Evolutionary conservation across 805 yeast genomes (phyloP).

Genomic region (Candida caryicola): DNA sequence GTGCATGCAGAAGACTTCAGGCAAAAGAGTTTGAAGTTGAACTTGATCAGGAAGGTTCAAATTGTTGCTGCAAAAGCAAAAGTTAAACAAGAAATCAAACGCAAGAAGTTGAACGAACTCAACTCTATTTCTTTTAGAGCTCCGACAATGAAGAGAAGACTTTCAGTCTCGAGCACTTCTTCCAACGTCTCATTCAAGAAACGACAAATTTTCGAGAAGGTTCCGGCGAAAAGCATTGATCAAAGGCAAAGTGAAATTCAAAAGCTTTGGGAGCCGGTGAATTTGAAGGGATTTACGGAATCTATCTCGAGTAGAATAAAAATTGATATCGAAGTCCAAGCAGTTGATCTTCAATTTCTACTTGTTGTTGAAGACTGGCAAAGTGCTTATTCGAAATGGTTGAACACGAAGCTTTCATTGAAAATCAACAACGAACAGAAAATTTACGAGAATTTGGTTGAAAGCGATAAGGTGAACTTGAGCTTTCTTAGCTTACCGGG

Average conservation of each 20-base stretch:
- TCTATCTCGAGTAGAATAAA: constrained; percentile 27
- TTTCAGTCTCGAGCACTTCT: constrained; percentile 9
- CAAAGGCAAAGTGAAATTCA: constrained; percentile 34
- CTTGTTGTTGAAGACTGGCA: constrained; percentile 51
- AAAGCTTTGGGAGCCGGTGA: constrained; percentile 49
- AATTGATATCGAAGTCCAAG: constrained; percentile 17
- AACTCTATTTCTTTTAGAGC: constrained; percentile 21
- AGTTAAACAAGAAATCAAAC: constrained; percentile 23
- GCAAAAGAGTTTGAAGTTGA: constrained; percentile 26
- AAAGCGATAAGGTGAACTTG: constrained; percentile 27
- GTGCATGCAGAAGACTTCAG: constrained; percentile 45
- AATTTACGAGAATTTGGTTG: constrained; percentile 25
- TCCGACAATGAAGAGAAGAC: constrained; percentile 19
- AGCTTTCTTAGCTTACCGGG: constrained; percentile 42
- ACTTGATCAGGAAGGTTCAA: constrained; percentile 30
- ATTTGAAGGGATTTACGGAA: constrained; percentile 33
- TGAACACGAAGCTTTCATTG: constrained; percentile 43
- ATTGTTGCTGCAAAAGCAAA: constrained; percentile 20
- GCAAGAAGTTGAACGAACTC: constrained; percentile 34
- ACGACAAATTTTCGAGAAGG: constrained; percentile 12
- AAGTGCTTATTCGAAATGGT: constrained; percentile 47
- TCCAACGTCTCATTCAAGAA: constrained; percentile 13
- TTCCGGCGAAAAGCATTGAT: constrained; percentile 9
- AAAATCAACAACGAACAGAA: constrained; percentile 24
- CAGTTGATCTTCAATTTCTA: constrained; percentile 31